These are phyloP conservation scores for Ustilago bromivora DNA, from an alignment of 1,284 basidiomycete genomes.

Conservation along the genomic window DNA sequence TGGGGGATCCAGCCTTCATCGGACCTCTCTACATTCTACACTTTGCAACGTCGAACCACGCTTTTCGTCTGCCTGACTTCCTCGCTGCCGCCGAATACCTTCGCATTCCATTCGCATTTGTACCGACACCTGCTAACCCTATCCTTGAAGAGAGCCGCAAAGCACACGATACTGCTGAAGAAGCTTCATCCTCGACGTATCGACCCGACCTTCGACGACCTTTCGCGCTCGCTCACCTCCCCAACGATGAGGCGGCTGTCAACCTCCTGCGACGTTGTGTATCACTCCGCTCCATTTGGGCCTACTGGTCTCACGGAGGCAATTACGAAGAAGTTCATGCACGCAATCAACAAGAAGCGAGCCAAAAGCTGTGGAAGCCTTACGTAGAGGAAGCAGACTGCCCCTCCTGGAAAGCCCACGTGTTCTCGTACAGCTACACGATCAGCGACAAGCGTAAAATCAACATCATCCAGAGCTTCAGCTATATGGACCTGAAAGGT, in stretches of 20 bases:
- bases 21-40: slow-evolving; percentile 62
- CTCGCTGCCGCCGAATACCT: slow-evolving; percentile 58
- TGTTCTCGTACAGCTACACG: slow-evolving; percentile 60
- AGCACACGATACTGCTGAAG: slow-evolving; percentile 17
- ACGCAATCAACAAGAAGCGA: slow-evolving; percentile 41
- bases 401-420: slow-evolving; percentile 61
- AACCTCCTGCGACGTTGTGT: slow-evolving; percentile 83
- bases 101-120: slow-evolving; percentile 55
- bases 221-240: slow-evolving; percentile 56
- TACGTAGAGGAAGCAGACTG: slow-evolving; percentile 33
- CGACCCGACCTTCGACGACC: slow-evolving; percentile 52
- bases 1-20: slow-evolving; percentile 44
- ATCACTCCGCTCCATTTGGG: slow-evolving; percentile 78
- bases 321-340: slow-evolving; percentile 61
- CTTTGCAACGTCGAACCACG: slow-evolving; percentile 57
- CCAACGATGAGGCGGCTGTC: slow-evolving; percentile 75
- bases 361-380: slow-evolving; percentile 24
- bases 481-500: slow-evolving; percentile 86
- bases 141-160: slow-evolving; percentile 40
- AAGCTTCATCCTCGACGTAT: slow-evolving; percentile 35
- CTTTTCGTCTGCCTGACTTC: slow-evolving; percentile 64
- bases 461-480: slow-evolving; percentile 81
- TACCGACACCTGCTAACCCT: slow-evolving; percentile 49
- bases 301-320: slow-evolving; percentile 65
- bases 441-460: slow-evolving; percentile 48